Conservation (phyloP, 257 asterid genomes). For the Scutellaria baicalensis region DNA sequence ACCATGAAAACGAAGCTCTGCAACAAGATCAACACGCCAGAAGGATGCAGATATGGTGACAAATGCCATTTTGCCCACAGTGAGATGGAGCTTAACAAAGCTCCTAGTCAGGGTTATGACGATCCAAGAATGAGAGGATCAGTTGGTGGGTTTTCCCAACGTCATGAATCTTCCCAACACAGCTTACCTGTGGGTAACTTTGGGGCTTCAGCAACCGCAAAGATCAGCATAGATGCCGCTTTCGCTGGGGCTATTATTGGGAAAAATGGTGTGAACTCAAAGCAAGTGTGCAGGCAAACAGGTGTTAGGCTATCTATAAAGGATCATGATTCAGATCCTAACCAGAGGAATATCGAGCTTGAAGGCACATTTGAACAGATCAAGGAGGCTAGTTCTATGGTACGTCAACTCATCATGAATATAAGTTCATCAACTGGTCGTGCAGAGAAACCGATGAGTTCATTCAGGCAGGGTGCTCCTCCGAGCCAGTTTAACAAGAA, state of each 20-base stretch:
- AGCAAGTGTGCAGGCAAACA: constrained; percentile 38
- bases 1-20: constrained; percentile 33
- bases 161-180: constrained; percentile 19
- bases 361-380: constrained; percentile 60
- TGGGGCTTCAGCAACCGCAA: constrained; percentile 54
- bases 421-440: constrained; percentile 12
- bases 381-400: constrained; percentile 43
- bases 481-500: constrained; percentile 26
- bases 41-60: constrained; percentile 54
- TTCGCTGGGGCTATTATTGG: constrained; percentile 53
- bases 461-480: constrained; percentile 11
- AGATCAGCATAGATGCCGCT: constrained; percentile 45
- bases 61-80: constrained; percentile 49
- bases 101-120: constrained; percentile 18
- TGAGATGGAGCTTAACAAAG: constrained; percentile 35
- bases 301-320: constrained; percentile 43
- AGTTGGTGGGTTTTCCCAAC: constrained; percentile 25
- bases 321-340: constrained; percentile 45
- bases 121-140: constrained; percentile 22
- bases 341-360: constrained; percentile 45
- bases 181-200: constrained; percentile 27
- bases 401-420: constrained; percentile 31
- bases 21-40: constrained; percentile 45
- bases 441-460: constrained; percentile 13
- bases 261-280: constrained; percentile 45